Evolutionary conservation across 257 asterid species (phyloP).

Genomic region (Gentiana macrophylla): DNA sequence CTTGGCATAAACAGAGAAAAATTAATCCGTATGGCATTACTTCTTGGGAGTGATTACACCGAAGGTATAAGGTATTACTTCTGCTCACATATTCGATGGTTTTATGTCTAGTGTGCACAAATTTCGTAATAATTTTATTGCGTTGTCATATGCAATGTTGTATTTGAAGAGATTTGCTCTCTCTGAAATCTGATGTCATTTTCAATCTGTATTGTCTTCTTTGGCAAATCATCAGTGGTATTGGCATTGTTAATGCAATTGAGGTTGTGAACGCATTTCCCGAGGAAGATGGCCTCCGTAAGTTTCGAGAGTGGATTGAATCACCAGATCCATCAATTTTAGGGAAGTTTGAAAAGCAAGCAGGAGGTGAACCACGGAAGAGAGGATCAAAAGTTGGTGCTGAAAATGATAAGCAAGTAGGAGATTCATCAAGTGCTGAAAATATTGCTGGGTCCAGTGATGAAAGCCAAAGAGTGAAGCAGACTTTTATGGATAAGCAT

Average conservation of each 20-base stretch:
- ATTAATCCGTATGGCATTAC: conserved; percentile 70
- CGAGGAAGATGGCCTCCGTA: conserved; percentile 67
- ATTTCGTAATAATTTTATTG: not conserved
- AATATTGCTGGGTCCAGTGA: conserved; percentile 23
- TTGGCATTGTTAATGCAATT: conserved; percentile 92
- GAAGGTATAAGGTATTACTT: conserved; percentile 82
- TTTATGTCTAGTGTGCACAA: not conserved
- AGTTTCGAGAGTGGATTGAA: conserved; percentile 93
- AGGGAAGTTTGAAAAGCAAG: conserved; percentile 41
- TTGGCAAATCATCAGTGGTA: conserved; percentile 46
- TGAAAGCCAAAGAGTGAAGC: conserved; percentile 32
- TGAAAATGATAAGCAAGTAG: conserved; percentile 19
- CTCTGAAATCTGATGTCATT: not conserved
- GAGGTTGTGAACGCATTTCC: conserved; percentile 95
- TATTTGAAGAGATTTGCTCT: not conserved
- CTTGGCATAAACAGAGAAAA: conserved; percentile 84
- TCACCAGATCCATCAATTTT: conserved; percentile 91
- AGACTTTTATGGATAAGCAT: conserved; percentile 80
- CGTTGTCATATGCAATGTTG: not conserved
- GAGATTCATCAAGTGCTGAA: conserved; percentile 13
- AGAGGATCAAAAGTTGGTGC: conserved; percentile 34
- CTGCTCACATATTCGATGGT: not conserved
- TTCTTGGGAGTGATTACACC: conserved; percentile 94
- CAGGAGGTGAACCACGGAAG: conserved; percentile 30
- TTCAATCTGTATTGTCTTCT: not conserved